Evolutionary conservation across 345 rosid genomes (phyloP).

Genomic region (Lenwebbia sp.): DNA sequence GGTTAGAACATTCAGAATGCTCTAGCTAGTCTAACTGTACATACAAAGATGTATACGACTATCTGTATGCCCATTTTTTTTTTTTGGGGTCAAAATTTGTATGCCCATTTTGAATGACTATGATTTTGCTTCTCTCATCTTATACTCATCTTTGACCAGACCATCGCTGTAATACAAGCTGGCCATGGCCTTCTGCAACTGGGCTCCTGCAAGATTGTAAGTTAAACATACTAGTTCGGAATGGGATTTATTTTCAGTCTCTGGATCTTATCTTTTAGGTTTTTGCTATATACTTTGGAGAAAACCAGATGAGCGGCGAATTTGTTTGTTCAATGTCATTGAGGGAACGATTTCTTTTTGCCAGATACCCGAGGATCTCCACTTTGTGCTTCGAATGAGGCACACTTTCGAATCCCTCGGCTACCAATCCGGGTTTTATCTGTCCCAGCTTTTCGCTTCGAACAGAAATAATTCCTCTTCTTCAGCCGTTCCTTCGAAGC

Average conservation of each 20-base stretch:
- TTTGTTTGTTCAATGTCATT: not conserved
- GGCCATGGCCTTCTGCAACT: slow-evolving; percentile 93
- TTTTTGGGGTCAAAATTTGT: too few relatives aligned
- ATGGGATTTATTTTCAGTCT: not conserved
- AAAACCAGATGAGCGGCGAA: not conserved
- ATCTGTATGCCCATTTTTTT: not conserved
- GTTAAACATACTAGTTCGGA: slow-evolving; percentile 6
- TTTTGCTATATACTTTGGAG: not conserved
- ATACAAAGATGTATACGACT: not conserved
- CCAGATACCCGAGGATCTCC: slow-evolving; percentile 95
- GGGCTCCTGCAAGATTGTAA: slow-evolving; percentile 95
- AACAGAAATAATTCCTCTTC: slow-evolving; percentile 41
- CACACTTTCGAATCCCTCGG: slow-evolving; percentile 90
- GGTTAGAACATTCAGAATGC: slow-evolving; percentile 25
- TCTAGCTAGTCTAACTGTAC: not conserved
- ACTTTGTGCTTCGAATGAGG: slow-evolving; percentile 95
- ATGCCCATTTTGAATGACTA: not conserved
- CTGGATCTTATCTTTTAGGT: not conserved
- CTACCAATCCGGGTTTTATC: slow-evolving; percentile 85
- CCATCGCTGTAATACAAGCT: slow-evolving; percentile 99
- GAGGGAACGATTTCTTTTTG: not conserved
- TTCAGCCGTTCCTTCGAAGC: slow-evolving; percentile 40
- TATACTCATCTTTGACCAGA: slow-evolving; percentile 26
- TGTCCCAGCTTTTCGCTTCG: slow-evolving; percentile 85
- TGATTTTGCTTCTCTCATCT: not conserved